phyloP scores from a whole-genome alignment of 192 early-diverging fungal genomes.

The Coemansia sp. region DNA sequence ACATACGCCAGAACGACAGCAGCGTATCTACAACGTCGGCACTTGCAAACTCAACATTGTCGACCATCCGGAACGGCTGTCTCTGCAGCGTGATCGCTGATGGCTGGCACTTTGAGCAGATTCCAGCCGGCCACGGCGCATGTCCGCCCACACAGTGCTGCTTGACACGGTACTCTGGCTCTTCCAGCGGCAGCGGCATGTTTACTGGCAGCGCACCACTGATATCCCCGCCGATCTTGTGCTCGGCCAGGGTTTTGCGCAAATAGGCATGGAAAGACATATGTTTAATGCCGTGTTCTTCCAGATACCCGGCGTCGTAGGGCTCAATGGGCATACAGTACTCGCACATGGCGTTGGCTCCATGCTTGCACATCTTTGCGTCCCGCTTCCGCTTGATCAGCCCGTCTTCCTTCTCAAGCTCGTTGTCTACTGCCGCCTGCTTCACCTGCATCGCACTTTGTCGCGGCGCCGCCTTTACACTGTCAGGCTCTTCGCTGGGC shows the following conservation, averaged over 20 bases:
- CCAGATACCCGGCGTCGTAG: slow-evolving; percentile 82
- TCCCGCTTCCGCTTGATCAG: slow-evolving; percentile 77
- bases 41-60: slow-evolving; percentile 93
- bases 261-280: slow-evolving; percentile 95
- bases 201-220: slow-evolving; percentile 45
- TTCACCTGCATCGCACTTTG: slow-evolving; percentile 12
- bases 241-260: slow-evolving; percentile 66
- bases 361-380: slow-evolving; percentile 66
- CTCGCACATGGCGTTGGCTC: slow-evolving; percentile 44
- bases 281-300: slow-evolving; percentile 92
- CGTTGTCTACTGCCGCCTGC: slow-evolving; percentile 77
- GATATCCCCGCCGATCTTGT: slow-evolving; percentile 59
- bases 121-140: slow-evolving; percentile 87
- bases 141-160: slow-evolving; percentile 76
- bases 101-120: slow-evolving; percentile 98
- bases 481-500: slow-evolving; percentile 24
- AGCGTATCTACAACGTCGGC: slow-evolving; percentile 77
- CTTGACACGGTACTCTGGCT: slow-evolving; percentile 76
- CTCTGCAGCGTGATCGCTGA: slow-evolving; percentile 83
- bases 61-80: slow-evolving; percentile 92
- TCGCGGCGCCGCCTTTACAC: not conserved
- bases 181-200: slow-evolving; percentile 82
- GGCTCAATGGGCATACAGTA: slow-evolving; percentile 62
- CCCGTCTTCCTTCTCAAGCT: slow-evolving; percentile 78
- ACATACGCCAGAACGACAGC: slow-evolving; percentile 80